A percentile compares a stretch with the other conserved stretches of the same genome.
Evolutionary conservation across 192 early-diverging fungal species (phyloP).

Genomic region (Coemansia javaensis): DNA sequence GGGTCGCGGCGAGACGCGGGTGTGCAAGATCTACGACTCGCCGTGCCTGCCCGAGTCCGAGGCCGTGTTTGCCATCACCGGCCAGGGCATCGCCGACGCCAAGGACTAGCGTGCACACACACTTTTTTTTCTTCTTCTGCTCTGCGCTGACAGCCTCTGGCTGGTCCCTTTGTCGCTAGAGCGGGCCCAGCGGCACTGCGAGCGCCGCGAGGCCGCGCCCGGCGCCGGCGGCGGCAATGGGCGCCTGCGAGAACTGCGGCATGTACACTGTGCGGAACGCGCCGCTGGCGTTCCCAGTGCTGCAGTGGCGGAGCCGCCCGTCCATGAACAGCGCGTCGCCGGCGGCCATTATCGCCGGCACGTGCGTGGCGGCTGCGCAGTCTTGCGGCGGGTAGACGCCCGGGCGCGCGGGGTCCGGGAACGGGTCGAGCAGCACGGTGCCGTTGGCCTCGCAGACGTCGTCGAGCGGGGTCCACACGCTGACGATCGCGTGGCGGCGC

Average conservation of each 20-base stretch:
- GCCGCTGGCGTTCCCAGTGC: slow-evolving; percentile 9
- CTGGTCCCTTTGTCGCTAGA: not conserved
- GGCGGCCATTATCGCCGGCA: slow-evolving; percentile 19
- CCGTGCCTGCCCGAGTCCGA: slow-evolving; percentile 91
- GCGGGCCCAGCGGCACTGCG: slow-evolving; percentile 17
- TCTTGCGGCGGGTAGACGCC: slow-evolving; percentile 9
- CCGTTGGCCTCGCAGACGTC: slow-evolving; percentile 24
- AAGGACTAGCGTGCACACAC: slow-evolving; percentile 55
- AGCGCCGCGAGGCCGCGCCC: slow-evolving; percentile 7
- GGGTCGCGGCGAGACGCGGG: slow-evolving; percentile 82
- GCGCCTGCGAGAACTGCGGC: slow-evolving; percentile 41
- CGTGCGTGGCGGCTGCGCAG: not conserved
- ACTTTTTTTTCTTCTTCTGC: not conserved
- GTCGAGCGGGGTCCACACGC: slow-evolving; percentile 37
- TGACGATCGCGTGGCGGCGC: slow-evolving; percentile 17
- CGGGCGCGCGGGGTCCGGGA: slow-evolving; percentile 18
- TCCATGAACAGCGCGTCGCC: slow-evolving; percentile 45
- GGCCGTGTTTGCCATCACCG: slow-evolving; percentile 84
- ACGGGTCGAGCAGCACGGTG: slow-evolving; percentile 38
- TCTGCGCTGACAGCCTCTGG: no score
- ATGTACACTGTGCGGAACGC: slow-evolving; percentile 32
- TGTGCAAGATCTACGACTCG: slow-evolving; percentile 97
- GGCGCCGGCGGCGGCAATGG: not conserved
- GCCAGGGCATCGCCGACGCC: slow-evolving; percentile 84
- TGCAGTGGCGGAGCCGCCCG: slow-evolving; percentile 40